Base-by-base conservation (phyloP, 495 filamentous ascomycete species). In the Tuber borchii region DNA sequence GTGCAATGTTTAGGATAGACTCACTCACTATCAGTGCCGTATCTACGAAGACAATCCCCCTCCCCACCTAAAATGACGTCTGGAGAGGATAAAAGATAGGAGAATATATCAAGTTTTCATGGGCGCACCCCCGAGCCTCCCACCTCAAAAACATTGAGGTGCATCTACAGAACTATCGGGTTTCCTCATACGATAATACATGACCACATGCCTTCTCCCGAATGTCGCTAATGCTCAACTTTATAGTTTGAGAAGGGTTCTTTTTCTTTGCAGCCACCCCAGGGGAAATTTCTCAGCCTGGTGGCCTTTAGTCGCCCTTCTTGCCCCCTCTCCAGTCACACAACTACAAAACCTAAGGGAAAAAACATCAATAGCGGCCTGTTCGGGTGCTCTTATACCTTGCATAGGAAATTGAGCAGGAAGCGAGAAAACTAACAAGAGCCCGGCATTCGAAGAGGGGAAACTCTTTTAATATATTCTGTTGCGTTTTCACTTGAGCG, bases 401-500 rank as follows among this genome's bases (percentile, higher is more conserved):
- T 65, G 56, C 56, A 65, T 65, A 65, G 56, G 56, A 65, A 65
- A 65, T 34, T 65, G 56, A 65, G 56, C 56, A 65, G 26, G 56
- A 65, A 65, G 56, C 26, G 31, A 16, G 56, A 34, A 31, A 65
- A 34, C 26, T 65, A 14, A 19, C 56, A 17, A 65, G 56, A 31
- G 56, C 26, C 56, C 26, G 56, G 56, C 26, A 65, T 65, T 34
- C 65, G 45, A 78, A 44, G 37, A 71, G 43, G 37, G 70, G 68
- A 34, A 39, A 42, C 78, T 45, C 45, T 71, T 39, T 56, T 70
- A 79, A 72, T 79, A 75, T 79, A 73, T 77, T 65, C 78, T 79
- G 73, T 65, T 73, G 31, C 69, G 75, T 73, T 44, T 42, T 71
- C 45, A 74, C 77, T 78, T 79, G 78, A 79, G 78, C 77, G 78